Evolutionary conservation across 768 basidiomycete genomes (phyloP), one percentile per base, ranked within the genome.

Genomic region (Lentinula sp.): DNA sequence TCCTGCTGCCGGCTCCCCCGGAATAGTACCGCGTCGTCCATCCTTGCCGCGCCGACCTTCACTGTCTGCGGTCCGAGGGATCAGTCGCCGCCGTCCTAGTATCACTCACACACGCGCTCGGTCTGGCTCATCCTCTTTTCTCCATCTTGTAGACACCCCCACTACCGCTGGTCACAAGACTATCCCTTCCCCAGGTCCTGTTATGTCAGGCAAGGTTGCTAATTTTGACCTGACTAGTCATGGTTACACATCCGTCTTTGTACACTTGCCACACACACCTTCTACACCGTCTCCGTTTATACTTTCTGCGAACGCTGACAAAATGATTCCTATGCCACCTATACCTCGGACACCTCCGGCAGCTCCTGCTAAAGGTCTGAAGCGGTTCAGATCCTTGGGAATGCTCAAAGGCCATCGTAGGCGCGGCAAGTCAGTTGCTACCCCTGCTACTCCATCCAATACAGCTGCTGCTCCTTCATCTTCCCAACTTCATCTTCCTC

Each of bases 221-320:
- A 71, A 72, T 64, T 67, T 72, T 0, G 75, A 79, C 65, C 69
- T 80, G 34, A 74, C 71, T 15, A 57, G 73, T 4, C 65, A 75
- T 3, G 76, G 77, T 5, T 80, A 82, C 62, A 73, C 77, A 0
- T 79, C 75, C 16, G 72, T 78, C 13, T 75, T 81, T 62, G 70
- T 80, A 15, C 75, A 72, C 46, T 61, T 79, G 54, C 74, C 77
- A 4, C 69, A 67, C 16, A 71, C 76, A 7, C 72, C 75, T 31
- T 21, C 63, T 45, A 51, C 42, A 4, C 45, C 63, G 28, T 55
- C 61, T 59, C 21, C 63, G 49, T 28, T 50, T 21, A 10, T 58
- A 15, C 31, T 51, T 23, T n/a, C 43, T 18, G 21, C 15, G 43
- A 23, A 59, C 48, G 40, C 32, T 37, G 45, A 45, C 15, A 35